Evolutionary conservation across 164 flowering plant species (phyloP), one percentile per base, ranked within the genome.

Genomic region (Berberis vulgaris): DNA sequence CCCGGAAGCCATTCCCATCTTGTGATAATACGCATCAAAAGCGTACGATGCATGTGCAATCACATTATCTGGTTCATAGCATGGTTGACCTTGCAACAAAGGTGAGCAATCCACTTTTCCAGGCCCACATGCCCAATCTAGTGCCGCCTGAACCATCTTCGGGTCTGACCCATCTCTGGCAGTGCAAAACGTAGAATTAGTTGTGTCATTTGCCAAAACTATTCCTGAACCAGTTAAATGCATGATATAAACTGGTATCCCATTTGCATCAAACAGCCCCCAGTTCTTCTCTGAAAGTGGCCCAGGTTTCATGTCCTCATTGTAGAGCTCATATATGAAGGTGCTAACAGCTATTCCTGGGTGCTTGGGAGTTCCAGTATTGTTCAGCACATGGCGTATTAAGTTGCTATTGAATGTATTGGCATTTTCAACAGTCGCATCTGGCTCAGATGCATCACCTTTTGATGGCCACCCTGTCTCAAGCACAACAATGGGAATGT

Each of bases 101-200:
- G 83, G 74, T 2, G 89, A 78, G 73, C 98, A 91, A 59, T 91
- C 78, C 44, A 87, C 97, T 70, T 83, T 87, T 45, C 96, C 97
- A 5, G 90, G 90, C 43, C 97, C 97, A 78, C 97, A 91, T 7
- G 98, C 96, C 96, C 98, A 91, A 72, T 89, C 96, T 52, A 87
- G 62, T 0, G 84, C 96, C 1, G 96, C 96, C 77, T 89, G 96
- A 60, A 87, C 66, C 92, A 87, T 76, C 81, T 89, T 91, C 4
- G 49, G 59, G 65, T 91, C 96, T 40, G 86, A 81, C 59, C 83
- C 84, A 26, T 76, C 82, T 73, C 69, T 84, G 1, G 90, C 86
- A 13, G 80, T 76, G 70, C 97, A 91, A 42, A 73, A 89, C 0
- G 96, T 86, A 63, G 85, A 87, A 65, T 86, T 84, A 13, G 97